Evolutionary conservation across 805 yeast genomes (phyloP), one percentile per base, ranked within the genome.

Genomic region (Candida berthetii): DNA sequence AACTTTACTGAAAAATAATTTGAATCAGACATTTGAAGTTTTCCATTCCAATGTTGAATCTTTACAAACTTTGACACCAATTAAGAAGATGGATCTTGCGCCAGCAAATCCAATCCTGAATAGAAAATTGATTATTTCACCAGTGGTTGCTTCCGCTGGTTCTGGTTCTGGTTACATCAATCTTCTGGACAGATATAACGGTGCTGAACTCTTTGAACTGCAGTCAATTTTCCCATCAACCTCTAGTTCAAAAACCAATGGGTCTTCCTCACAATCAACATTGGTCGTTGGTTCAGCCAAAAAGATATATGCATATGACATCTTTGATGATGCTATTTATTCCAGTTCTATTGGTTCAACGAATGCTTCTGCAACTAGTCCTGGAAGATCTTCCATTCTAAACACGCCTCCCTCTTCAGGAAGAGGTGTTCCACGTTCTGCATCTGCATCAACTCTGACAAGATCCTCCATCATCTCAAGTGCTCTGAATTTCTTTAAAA

Each of bases 271-370:
- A 24, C 9, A 35, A 14, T 29, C 37, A 14, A 37, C 44, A 2
- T 11, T 48, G 20, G 19, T 47, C 14, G 16, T 48, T 8, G 48
- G 50, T 2, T 37, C 53, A 2, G 47, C 32, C 33, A 49, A 48
- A 33, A 73, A 75, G 47, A 69, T 76, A 1, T 81, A 77, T 55
- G 74, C 85, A 0, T 81, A 69, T 55, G 87, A 81, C 48, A 69
- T 81, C 3, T 69, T 80, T 39, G 87, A 81, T 56, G 87, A 81
- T 50, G 80, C 84, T 1, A 69, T 78, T 27, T 80, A 80, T 55
- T 48, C 57, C 2, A 46, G 51, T 7, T 48, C 55, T 5, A 24
- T 42, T 27, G 50, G 48, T 3, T 35, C 48, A 5, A 29, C 32
- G 35, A 22, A 22, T 22, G 8, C 25, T 7, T 22, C 9, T 22